Conservation (phyloP, 192 early-diverging fungal species). For the Backusella morwellensis region DNA sequence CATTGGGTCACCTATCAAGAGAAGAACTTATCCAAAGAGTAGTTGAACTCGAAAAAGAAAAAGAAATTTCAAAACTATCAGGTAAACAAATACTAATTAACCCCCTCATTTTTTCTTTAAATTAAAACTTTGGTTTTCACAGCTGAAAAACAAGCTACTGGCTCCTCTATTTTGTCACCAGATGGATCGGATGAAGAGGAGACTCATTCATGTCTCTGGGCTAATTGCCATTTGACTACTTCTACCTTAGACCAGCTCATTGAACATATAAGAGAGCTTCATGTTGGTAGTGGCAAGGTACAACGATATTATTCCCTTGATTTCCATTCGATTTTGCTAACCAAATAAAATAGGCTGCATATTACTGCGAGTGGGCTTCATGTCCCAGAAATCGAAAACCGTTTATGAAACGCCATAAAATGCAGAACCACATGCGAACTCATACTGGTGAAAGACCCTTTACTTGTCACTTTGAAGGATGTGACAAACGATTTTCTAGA, state of each 20-base stretch:
- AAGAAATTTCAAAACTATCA: not conserved
- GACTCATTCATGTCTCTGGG: slow-evolving; percentile 1
- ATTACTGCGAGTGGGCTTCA: slow-evolving; percentile 44
- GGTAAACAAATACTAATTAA: not conserved
- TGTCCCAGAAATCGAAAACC: slow-evolving; percentile 51
- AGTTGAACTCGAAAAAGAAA: slow-evolving; percentile 27
- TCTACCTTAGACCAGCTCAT: slow-evolving; percentile 26
- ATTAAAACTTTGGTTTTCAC: not conserved
- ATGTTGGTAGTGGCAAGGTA: slow-evolving; percentile 57
- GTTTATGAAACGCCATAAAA: slow-evolving; percentile 66
- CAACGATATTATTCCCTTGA: not conserved
- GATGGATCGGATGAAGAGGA: slow-evolving; percentile 10
- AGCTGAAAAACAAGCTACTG: not conserved
- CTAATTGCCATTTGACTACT: not conserved
- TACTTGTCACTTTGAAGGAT: slow-evolving; percentile 55
- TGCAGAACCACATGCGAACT: slow-evolving; percentile 67
- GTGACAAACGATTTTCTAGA: slow-evolving; percentile 66
- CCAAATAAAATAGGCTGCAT: slow-evolving; percentile 33
- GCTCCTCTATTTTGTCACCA: not conserved
- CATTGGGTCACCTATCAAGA: slow-evolving; percentile 14
- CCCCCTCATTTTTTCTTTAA: not conserved
- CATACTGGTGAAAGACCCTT: slow-evolving; percentile 76
- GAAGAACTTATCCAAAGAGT: slow-evolving; percentile 22
- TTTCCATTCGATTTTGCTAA: not conserved
- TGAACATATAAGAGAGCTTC: slow-evolving; percentile 45